phyloP scores from a whole-genome alignment of 495 filamentous ascomycete species.

The Aspergillus leporis region DNA sequence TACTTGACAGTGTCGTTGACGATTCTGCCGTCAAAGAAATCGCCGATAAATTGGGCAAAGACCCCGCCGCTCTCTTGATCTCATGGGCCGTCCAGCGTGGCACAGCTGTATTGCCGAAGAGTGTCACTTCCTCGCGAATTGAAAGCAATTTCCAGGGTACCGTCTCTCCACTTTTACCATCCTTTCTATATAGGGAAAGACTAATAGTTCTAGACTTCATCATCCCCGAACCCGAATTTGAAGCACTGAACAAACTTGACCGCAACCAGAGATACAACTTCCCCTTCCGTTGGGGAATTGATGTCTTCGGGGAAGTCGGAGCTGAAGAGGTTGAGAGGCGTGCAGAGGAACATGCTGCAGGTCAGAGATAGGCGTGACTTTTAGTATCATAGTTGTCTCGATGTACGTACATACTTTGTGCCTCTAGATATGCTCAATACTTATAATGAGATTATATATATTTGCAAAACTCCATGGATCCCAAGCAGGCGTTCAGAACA shows the following conservation, averaged over 20 bases:
- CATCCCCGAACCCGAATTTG: slow-evolving; percentile 46
- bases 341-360: slow-evolving; percentile 45
- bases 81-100: slow-evolving; percentile 81
- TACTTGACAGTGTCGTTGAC: slow-evolving; percentile 43
- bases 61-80: slow-evolving; percentile 69
- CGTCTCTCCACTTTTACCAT: neutral
- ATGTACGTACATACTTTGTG: too few species aligned
- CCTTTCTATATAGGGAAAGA: neutral
- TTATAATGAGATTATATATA: too few species aligned
- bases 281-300: slow-evolving; percentile 50
- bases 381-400: too few species aligned
- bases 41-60: slow-evolving; percentile 67
- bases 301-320: slow-evolving; percentile 51
- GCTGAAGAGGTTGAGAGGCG: slow-evolving; percentile 46
- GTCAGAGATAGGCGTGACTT: slow-evolving; percentile 25
- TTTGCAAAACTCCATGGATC: too few species aligned
- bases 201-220: slow-evolving; percentile 41
- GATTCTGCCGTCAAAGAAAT: slow-evolving; percentile 62
- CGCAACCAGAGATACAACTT: slow-evolving; percentile 51
- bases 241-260: slow-evolving; percentile 47
- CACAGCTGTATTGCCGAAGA: slow-evolving; percentile 61
- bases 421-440: too few species aligned
- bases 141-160: slow-evolving; percentile 56
- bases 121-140: slow-evolving; percentile 57
- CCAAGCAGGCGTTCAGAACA: too few species aligned